Evolutionary conservation across 768 basidiomycete species (phyloP), one percentile per base, ranked within the genome.

Genomic region (Tulasnella sp.): DNA sequence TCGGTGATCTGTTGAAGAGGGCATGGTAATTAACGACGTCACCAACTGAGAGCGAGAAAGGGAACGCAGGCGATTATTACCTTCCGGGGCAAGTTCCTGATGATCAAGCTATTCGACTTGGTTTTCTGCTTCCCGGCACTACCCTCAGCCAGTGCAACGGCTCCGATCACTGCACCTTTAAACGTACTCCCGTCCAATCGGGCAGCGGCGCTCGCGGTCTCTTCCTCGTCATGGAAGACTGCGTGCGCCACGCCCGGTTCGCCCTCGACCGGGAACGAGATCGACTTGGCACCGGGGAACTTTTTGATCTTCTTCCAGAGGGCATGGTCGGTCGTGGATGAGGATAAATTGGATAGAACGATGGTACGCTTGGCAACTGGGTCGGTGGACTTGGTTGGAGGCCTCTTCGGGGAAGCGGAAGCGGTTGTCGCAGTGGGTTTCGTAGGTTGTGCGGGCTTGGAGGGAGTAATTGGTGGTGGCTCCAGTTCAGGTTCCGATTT

Each of bases 171-270:
- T 12, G 88, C 87, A 56, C 96, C 95, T 84, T 97, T 97, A 89
- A 93, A 97, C 39, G 96, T 93, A 84, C 97, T 95, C 1, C 94
- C 95, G 83, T 99, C 95, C 1, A 99, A 89, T 84, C 94, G 95
- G 77, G 85, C 86, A 52, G 94, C 90, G 1, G 95, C 93, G 14
- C 91, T 89, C 52, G 88, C 87, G 0, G 97, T 96, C 38, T 89
- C 85, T 8, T 87, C 87, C 1, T 95, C 91, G 0, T 89, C 91
- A 1, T 88, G 85, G 84, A 96, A 97, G 7, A 96, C 80, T 24
- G 93, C 91, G 81, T 94, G 88, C 7, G 95, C 96, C 92, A n/a
- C 62, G 27, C 75, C 40, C 39, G 84, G 84, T 80, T 81, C 77
- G 0, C 84, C 82, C 62, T 89, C 88, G 3, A 88, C 83, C 0